Percentiles rank a stretch among this genome's conserved stretches.
These are phyloP conservation scores for Linum tenue DNA, from an alignment of 345 rosid genomes.

Conservation along the genomic window DNA sequence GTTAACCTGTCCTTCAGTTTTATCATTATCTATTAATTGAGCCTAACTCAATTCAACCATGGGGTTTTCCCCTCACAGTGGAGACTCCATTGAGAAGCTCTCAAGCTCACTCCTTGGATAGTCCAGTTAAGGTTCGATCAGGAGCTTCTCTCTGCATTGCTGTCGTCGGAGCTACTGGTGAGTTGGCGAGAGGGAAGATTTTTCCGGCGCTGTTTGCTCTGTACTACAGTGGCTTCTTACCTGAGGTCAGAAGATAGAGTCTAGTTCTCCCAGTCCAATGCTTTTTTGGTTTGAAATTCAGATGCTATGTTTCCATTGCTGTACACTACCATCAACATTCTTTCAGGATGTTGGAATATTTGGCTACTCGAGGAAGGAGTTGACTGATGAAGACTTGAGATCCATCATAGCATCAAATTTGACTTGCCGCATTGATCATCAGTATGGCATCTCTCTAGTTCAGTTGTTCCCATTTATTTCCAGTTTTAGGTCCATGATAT, in stretches of 20 bases:
- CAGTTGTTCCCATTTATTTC: no score
- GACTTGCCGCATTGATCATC: conserved; percentile 72
- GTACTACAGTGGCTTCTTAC: conserved; percentile 66
- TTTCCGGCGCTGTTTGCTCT: conserved; percentile 74
- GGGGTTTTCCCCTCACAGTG: neutral
- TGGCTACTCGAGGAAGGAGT: conserved; percentile 68
- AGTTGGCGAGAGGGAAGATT: conserved; percentile 52
- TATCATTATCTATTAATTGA: no score
- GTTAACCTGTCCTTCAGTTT: conserved; percentile 5
- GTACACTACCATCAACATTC: neutral
- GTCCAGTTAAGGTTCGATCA: conserved; percentile 21
- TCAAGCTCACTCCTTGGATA: conserved; percentile 19
- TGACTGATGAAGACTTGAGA: conserved; percentile 62
- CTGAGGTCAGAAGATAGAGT: conserved; percentile 37
- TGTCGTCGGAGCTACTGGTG: conserved; percentile 75
- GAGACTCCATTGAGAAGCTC: conserved; percentile 21
- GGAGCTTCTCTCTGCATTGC: conserved; percentile 59
- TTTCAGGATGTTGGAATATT: conserved; percentile 54
- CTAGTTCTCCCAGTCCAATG: neutral
- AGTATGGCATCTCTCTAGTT: conserved; percentile 18
- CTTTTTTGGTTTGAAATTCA: neutral
- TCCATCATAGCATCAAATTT: conserved; percentile 54
- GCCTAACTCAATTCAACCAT: no score
- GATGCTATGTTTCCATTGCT: neutral
- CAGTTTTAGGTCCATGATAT: no score